These are phyloP conservation scores for Candida piceae DNA, from an alignment of 805 yeast genomes.

Conservation along the genomic window DNA sequence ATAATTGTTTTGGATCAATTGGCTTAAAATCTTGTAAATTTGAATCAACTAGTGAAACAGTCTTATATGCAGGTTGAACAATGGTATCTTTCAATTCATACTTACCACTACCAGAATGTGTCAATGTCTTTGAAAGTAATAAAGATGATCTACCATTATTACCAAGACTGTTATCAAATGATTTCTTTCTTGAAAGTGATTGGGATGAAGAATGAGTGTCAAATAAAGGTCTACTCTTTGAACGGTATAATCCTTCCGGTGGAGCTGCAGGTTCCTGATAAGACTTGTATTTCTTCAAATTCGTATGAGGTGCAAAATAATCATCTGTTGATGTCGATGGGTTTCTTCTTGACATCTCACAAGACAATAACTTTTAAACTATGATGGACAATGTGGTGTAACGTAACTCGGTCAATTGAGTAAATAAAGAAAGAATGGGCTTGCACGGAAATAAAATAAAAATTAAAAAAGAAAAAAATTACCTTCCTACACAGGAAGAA, in stretches of 20 bases:
- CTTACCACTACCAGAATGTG: constrained; percentile 21
- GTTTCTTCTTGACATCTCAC: constrained; percentile 1
- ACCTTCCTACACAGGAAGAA: no score
- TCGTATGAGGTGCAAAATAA: not conserved
- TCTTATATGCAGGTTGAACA: constrained; percentile 18
- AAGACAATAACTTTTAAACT: no score
- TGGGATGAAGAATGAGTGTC: not conserved
- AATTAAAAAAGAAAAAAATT: no score
- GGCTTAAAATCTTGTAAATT: constrained; percentile 19
- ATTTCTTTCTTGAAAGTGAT: not conserved
- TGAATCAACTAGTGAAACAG: constrained; percentile 16
- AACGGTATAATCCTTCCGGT: not conserved
- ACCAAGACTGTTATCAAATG: not conserved
- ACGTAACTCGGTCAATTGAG: no score
- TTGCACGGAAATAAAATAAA: no score
- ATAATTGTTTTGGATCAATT: constrained; percentile 14
- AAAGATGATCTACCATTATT: not conserved
- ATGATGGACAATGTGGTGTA: no score
- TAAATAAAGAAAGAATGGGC: no score
- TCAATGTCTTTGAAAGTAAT: constrained; percentile 14
- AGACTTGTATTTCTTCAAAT: not conserved
- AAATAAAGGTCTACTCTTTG: not conserved
- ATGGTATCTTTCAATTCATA: constrained; percentile 7
- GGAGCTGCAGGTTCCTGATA: not conserved
- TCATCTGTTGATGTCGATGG: not conserved